Base-by-base conservation (phyloP, 2,329 filamentous ascomycete genomes). In the Ophiostoma tasmaniense region DNA sequence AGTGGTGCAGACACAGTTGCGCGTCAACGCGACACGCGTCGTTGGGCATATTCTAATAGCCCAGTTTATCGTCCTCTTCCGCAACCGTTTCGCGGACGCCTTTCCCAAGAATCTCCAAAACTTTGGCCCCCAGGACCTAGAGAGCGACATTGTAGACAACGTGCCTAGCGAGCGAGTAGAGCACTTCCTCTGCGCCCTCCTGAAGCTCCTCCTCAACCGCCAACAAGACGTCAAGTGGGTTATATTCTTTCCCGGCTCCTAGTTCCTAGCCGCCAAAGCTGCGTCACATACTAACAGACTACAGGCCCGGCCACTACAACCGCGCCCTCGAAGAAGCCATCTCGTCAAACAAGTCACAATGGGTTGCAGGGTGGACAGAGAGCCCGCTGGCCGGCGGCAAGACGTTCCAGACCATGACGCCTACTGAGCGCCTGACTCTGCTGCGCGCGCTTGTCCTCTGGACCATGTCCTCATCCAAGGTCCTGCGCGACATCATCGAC, bases 141-240 rank as follows among this genome's bases (percentile, higher is more conserved):
- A 99, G 80, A 85, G 86, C 78, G 95, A 95, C 67, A 86, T 97
- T 67, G 87, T 89, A 71, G 91, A 94, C 77, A 80, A 85, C 66
- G 80, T 89, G 28, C 93, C 94, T 2, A 92, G 93, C 74, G 89
- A 96, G 75, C 89, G 93, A 76, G 89, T 91, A 64, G 94, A 98
- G 81, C 86, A 89, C 74, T 87, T 99, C 70, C 83, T 99, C 33
- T 99, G 96, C 82, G 93, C 93, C 72, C 80, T 99, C 73, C 83
- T 99, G 62, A 89, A 91, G 39, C 83, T 99, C 74, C 87, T 97
- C 68, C 84, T 99, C 75, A 99, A 99, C 79, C 89, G 95, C 79
- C 98, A 99, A 83, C 97, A 99, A 78, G 93, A 97, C 80, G 91
- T 98, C 77, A 97, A 99, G 95, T 98, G 87, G 80, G 92, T 72